phyloP scores from a whole-genome alignment of 805 yeast genomes.

The Komagataella ulmi region DNA sequence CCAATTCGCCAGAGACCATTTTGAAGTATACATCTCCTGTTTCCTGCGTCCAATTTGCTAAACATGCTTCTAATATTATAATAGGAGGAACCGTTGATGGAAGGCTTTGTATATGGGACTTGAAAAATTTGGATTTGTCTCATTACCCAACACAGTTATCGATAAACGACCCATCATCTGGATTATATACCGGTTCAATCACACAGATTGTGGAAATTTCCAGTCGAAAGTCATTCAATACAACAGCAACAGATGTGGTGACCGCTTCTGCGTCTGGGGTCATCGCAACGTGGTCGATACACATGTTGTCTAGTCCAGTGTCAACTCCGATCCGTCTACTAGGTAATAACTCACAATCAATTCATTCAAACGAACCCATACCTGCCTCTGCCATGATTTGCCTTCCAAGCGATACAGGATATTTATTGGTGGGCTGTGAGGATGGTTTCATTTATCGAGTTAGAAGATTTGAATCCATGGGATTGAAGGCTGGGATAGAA shows the following conservation, averaged over 20 bases:
- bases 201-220: background rate
- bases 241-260: background rate
- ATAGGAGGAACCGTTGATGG: constrained; percentile 40
- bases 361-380: constrained; percentile 15
- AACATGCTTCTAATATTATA: constrained; percentile 22
- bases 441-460: constrained; percentile 20
- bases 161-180: constrained; percentile 9
- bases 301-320: constrained; percentile 1
- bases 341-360: constrained; percentile 3
- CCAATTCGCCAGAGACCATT: constrained; percentile 18
- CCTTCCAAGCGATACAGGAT: constrained; percentile 15
- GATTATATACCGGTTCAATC: constrained; percentile 9
- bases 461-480: constrained; percentile 10
- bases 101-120: constrained; percentile 36
- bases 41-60: constrained; percentile 25
- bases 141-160: background rate
- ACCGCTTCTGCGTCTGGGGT: constrained; percentile 1
- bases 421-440: constrained; percentile 21
- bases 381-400: constrained; percentile 10
- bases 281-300: constrained; percentile 2
- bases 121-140: constrained; percentile 2
- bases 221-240: constrained; percentile 7
- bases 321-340: constrained; percentile 3
- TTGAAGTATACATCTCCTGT: constrained; percentile 27
- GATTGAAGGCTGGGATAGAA: constrained; percentile 2